A percentile compares a stretch with the other conserved stretches of the same genome.
Conservation (phyloP, 2,329 filamentous ascomycete genomes). For the Gaeumannomyces sp. region DNA sequence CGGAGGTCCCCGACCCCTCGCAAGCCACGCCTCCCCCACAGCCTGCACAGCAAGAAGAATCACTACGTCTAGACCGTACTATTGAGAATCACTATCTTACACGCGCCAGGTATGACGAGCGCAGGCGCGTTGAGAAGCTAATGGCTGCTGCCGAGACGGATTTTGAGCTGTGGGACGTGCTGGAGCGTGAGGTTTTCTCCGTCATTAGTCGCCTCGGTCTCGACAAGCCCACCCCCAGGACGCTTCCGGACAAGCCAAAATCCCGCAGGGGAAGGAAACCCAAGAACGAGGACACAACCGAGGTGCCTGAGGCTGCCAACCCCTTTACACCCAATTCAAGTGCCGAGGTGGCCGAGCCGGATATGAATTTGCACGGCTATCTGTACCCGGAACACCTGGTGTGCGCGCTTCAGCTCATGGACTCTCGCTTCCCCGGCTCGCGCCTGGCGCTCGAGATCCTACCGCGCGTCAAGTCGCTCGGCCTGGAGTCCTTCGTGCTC, state of each 20-base stretch:
- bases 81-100: neutral
- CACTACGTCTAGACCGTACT: neutral
- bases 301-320: conserved; percentile 5
- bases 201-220: conserved; percentile 47
- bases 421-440: conserved; percentile 54
- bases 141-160: conserved; percentile 55
- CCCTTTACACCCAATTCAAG: neutral
- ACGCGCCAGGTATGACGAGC: neutral
- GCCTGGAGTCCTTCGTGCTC: conserved; percentile 64
- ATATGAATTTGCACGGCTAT: conserved; percentile 54
- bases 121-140: conserved; percentile 35
- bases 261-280: conserved; percentile 11
- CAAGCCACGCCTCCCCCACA: neutral
- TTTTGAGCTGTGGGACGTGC: conserved; percentile 57
- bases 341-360: conserved; percentile 14
- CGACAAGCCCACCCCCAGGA: conserved; percentile 14
- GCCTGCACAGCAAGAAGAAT: neutral
- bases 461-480: conserved; percentile 60
- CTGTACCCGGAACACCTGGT: conserved; percentile 59
- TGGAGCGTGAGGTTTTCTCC: conserved; percentile 62
- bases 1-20: neutral
- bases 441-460: conserved; percentile 54
- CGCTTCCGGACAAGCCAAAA: conserved; percentile 6
- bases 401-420: conserved; percentile 49
- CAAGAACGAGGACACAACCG: conserved; percentile 7